These are phyloP conservation scores for Drechslerella coelobrocha DNA, from an alignment of 2,329 filamentous ascomycete species.

Conservation along the genomic window DNA sequence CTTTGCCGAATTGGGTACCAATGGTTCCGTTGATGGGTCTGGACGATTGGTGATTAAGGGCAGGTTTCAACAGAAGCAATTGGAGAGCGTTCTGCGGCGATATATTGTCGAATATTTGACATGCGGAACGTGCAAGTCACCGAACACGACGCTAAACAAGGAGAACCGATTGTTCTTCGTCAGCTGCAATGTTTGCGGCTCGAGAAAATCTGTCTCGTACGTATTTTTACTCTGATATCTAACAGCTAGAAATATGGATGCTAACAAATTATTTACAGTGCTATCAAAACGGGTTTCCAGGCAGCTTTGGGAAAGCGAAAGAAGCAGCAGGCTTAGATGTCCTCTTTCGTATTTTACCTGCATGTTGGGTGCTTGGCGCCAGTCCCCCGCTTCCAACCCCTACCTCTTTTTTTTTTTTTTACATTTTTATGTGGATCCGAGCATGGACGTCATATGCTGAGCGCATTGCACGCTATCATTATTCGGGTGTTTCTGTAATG, in stretches of 20 bases:
- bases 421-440: not conserved
- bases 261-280: conserved; percentile 70
- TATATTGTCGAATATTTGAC: conserved; percentile 99
- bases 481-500: conserved; percentile 34
- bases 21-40: conserved; percentile 90
- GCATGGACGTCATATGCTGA: conserved; percentile 8
- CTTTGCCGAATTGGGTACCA: conserved; percentile 97
- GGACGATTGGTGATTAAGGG: conserved; percentile 97
- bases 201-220: conserved; percentile 56
- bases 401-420: conserved; percentile 3
- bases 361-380: conserved; percentile 26
- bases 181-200: conserved; percentile 78
- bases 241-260: conserved; percentile 68
- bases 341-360: conserved; percentile 16
- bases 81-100: conserved; percentile 94
- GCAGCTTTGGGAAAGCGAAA: conserved; percentile 98
- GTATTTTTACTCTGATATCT: conserved; percentile 69
- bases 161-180: conserved; percentile 99
- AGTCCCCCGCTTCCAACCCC: conserved; percentile 19
- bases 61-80: conserved; percentile 99
- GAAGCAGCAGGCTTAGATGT: conserved; percentile 80
- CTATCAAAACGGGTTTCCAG: conserved; percentile 99
- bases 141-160: conserved; percentile 95
- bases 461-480: conserved; percentile 4
- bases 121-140: conserved; percentile 96